phyloP scores from a whole-genome alignment of 2,329 filamentous ascomycete genomes.

The Colletotrichum sojae region DNA sequence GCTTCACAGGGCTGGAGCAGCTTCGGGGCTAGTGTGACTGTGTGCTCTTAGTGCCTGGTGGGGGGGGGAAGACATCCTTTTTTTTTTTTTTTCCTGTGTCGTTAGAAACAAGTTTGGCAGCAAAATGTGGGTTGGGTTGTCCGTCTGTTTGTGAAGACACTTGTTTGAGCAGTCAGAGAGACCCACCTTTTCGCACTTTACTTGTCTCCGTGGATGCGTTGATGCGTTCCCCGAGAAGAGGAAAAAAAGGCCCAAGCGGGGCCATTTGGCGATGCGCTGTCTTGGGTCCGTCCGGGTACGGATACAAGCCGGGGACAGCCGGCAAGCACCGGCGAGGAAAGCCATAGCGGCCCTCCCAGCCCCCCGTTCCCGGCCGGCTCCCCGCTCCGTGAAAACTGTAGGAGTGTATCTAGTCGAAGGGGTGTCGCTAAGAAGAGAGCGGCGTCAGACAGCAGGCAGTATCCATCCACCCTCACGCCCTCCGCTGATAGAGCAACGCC shows the following conservation, averaged over 20 bases:
- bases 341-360: conserved; percentile 17
- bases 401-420: conserved; percentile 13
- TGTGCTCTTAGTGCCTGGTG: too few relatives aligned
- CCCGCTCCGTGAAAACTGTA: conserved; percentile 1
- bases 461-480: neutral
- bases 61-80: too few relatives aligned
- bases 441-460: neutral
- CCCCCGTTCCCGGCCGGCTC: conserved; percentile 9
- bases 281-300: conserved; percentile 27
- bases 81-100: neutral
- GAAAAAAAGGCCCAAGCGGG: neutral
- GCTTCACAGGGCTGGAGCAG: conserved; percentile 36
- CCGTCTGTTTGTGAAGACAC: neutral
- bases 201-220: neutral
- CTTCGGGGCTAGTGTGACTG: neutral
- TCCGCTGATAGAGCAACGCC: conserved; percentile 17
- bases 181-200: conserved; percentile 5
- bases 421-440: neutral
- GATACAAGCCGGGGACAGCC: conserved; percentile 34
- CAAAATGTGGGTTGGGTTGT: neutral
- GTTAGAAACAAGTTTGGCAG: conserved; percentile 23
- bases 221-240: too few relatives aligned
- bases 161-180: conserved; percentile 1
- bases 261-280: conserved; percentile 28
- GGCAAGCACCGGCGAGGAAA: conserved; percentile 28